Base-by-base conservation (phyloP, 768 basidiomycete species). In the Coprinopsis marcescibilis region DNA sequence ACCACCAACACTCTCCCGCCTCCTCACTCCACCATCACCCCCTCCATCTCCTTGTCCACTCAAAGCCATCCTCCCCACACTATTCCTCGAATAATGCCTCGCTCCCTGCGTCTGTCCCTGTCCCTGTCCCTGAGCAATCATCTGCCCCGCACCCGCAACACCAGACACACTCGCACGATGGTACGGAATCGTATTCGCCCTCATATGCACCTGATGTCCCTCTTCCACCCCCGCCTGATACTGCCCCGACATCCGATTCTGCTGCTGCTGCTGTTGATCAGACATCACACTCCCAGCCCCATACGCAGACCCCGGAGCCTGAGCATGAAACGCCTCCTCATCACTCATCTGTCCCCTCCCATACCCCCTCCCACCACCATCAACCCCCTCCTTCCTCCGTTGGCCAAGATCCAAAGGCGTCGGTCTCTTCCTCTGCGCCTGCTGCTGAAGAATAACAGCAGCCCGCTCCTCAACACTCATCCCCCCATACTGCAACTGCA, bases 301-400 rank as follows among this genome's bases (percentile, higher is more conserved):
- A 35, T 29, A 25, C 38, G 25, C 10, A 21, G 43, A 17, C 38
- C 30, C n/a, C n/a, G n/a, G n/a, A 17, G 49, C 43, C 38, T 45
- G 43, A 39, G 62, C 42, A 44, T 70, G 69, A 50, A 69, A 72
- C n/a, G 67, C 70, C 1, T 69, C 63, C 54, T 70, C 49, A 47
- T 52, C 32, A 52, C 52, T 37, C 55, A 52, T 46, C 49, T 57
- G 29, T 40, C 57, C 57, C 25, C 47, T 41, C 40, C 26, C 35
- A n/a, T 35, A 40, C 7, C 47, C 52, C 30, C 52, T 51, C 5
- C 54, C 58, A 35, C 57, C 30, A 38, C 53, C 13, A 33, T 25
- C 42, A 19, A 23, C 48, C 17, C 32, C 30, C 32, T 35, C 24
- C 23, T 26, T 11, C 17, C 38, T 5, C 21, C 20, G 7, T 35